These are phyloP conservation scores for Funneliformis mosseae DNA, from an alignment of 192 early-diverging fungal genomes.

Conservation along the genomic window DNA sequence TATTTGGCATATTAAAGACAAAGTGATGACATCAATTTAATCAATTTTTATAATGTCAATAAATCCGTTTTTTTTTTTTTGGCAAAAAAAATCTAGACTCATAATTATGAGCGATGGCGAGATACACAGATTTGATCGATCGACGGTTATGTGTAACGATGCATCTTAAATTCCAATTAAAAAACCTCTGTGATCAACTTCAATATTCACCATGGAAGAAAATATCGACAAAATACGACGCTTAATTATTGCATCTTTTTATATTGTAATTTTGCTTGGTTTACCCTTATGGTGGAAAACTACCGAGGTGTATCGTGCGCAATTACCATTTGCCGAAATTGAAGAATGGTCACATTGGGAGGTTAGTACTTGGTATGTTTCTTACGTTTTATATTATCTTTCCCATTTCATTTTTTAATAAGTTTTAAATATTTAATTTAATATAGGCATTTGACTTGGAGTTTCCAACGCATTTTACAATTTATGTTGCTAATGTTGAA, in stretches of 20 bases:
- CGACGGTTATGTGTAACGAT: no score
- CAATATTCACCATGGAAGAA: background rate
- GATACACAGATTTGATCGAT: no score
- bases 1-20: no score
- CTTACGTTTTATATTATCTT: background rate
- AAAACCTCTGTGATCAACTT: no score
- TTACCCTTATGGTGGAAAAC: slow-evolving; percentile 83
- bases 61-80: no score
- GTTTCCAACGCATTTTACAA: slow-evolving; percentile 35
- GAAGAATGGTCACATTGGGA: slow-evolving; percentile 53
- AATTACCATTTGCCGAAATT: slow-evolving; percentile 67
- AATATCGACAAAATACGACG: slow-evolving; percentile 40
- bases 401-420: background rate
- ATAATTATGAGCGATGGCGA: no score
- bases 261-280: slow-evolving; percentile 60
- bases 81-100: no score
- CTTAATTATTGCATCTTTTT: slow-evolving; percentile 52
- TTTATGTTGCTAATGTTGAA: slow-evolving; percentile 12
- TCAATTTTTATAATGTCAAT: no score
- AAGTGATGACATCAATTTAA: no score
- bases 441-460: slow-evolving; percentile 37
- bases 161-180: no score
- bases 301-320: slow-evolving; percentile 78
- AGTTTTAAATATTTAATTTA: background rate
- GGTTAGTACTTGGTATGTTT: slow-evolving; percentile 36